Base-by-base conservation (phyloP, 2,329 filamentous ascomycete species). In the Xenoacremonium recifei region DNA sequence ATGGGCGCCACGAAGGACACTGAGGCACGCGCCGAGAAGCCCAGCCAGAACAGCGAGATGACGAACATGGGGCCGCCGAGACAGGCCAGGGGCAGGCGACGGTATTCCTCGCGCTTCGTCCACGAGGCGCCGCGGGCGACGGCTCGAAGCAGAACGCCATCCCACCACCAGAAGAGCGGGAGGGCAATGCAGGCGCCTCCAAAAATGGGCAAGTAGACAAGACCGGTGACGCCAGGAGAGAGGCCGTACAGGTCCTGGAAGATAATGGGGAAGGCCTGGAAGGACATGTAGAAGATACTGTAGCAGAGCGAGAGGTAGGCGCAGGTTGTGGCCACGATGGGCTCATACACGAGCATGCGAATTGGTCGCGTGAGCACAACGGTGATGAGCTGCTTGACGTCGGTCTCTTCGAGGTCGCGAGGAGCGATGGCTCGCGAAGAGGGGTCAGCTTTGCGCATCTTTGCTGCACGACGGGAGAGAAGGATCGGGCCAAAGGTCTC, bases 211-310 rank as follows among this genome's bases (percentile, higher is more conserved):
- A 90, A 69, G 63, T 87, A 89, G 4, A 80, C 72, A 2, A 90
- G 71, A 1, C 85, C 85, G 21, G 80, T 77, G 20, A 80, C 70
- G 16, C 85, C 83, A 0, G 82, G 71, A 3, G 73, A 78, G 46
- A 89, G 78, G 21, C 69, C 67, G 61, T 89, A 89, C 4, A 82
- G 59, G 18, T 66, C 59, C 48, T 76, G 68, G 61, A 88, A 91
- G 49, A 89, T 85, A 45, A 84, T 72, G 2, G 82, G 82, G 60
- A 84, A 91, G 3, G 85, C 84, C 60, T 89, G 81, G 54, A 92
- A 89, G 58, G 82, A 89, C 66, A 91, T 87, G 71, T 79, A 79
- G 57, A 79, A 78, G 51, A 79, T 76, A 36, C 70, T 76, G 58
- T 89, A 91, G 23, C 82, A 75, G 20, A 91, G 70, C 23, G 87